A percentile compares a stretch with the other conserved stretches of the same genome.
phyloP scores from a whole-genome alignment of 192 early-diverging fungal genomes.

The Entomortierella parvispora region DNA sequence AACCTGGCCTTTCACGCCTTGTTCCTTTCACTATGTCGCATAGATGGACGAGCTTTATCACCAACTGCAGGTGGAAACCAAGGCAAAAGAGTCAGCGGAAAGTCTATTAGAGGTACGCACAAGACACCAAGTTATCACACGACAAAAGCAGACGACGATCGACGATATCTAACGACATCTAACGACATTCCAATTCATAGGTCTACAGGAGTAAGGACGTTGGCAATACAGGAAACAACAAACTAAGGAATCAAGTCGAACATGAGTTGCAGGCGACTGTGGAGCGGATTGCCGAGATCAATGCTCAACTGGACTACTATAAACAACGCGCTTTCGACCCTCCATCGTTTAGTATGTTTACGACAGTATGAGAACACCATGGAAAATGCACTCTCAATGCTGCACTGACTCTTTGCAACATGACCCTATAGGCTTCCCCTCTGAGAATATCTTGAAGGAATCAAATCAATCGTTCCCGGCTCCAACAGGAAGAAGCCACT shows the following conservation, averaged over 20 bases:
- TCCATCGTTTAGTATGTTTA: slow-evolving; percentile 29
- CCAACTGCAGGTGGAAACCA: slow-evolving; percentile 35
- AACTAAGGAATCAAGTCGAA: slow-evolving; percentile 40
- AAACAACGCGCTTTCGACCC: slow-evolving; percentile 45
- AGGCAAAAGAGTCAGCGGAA: slow-evolving; percentile 43
- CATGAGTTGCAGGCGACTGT: slow-evolving; percentile 34
- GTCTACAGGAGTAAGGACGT: slow-evolving; percentile 36
- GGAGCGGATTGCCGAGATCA: slow-evolving; percentile 33
- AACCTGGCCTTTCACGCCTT: not conserved
- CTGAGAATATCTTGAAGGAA: slow-evolving; percentile 35
- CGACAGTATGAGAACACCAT: too few relatives aligned
- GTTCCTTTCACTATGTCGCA: not conserved
- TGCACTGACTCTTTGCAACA: not conserved
- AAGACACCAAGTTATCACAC: not conserved
- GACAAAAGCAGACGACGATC: not conserved
- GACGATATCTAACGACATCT: not conserved
- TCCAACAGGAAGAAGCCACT: slow-evolving; percentile 35
- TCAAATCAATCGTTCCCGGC: slow-evolving; percentile 21
- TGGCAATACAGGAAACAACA: slow-evolving; percentile 40
- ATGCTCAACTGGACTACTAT: slow-evolving; percentile 39
- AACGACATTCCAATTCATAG: not conserved
- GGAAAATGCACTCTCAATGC: not conserved
- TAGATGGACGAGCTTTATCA: slow-evolving; percentile 51
- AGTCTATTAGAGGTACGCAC: slow-evolving; percentile 28
- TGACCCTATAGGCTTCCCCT: slow-evolving; percentile 18